Evolutionary conservation across 2,329 filamentous ascomycete species (phyloP).

Genomic region (Monilinia polystroma): DNA sequence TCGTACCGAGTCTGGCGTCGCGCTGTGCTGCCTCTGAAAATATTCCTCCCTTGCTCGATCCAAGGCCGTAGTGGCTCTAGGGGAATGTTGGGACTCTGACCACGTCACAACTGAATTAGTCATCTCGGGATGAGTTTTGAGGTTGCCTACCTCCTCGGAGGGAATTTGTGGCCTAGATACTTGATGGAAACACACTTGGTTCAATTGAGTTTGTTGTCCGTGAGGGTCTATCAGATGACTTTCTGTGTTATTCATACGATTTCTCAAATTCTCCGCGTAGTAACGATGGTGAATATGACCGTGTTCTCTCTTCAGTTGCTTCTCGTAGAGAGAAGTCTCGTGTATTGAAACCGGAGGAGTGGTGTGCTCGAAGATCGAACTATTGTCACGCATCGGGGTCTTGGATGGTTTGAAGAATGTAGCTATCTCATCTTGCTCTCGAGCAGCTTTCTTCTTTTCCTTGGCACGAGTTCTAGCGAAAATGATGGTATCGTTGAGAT

Average conservation of each 20-base stretch:
- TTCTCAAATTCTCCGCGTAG: neutral
- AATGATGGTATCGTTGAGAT: conserved; percentile 36
- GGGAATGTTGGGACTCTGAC: conserved; percentile 35
- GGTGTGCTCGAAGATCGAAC: conserved; percentile 17
- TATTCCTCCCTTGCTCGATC: neutral
- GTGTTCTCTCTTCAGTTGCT: conserved; percentile 2
- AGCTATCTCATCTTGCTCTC: conserved; percentile 36
- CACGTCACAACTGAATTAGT: conserved; percentile 33
- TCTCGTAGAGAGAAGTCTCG: conserved; percentile 15
- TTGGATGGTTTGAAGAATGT: conserved; percentile 35
- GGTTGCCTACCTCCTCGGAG: neutral
- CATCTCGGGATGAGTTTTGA: conserved; percentile 23
- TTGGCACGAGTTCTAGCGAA: conserved; percentile 33
- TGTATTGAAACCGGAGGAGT: conserved; percentile 6
- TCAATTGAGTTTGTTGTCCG: neutral
- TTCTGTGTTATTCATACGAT: neutral
- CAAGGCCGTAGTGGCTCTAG: conserved; percentile 16
- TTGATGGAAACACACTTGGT: neutral
- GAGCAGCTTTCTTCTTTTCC: conserved; percentile 29
- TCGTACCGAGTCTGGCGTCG: conserved; percentile 33
- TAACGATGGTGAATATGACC: neutral
- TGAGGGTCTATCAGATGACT: neutral
- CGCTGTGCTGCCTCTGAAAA: conserved; percentile 23
- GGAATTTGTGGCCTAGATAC: neutral
- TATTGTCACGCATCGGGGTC: conserved; percentile 26